Conservation (phyloP, 2,329 filamentous ascomycete genomes). For the Colletotrichum liaoningense region DNA sequence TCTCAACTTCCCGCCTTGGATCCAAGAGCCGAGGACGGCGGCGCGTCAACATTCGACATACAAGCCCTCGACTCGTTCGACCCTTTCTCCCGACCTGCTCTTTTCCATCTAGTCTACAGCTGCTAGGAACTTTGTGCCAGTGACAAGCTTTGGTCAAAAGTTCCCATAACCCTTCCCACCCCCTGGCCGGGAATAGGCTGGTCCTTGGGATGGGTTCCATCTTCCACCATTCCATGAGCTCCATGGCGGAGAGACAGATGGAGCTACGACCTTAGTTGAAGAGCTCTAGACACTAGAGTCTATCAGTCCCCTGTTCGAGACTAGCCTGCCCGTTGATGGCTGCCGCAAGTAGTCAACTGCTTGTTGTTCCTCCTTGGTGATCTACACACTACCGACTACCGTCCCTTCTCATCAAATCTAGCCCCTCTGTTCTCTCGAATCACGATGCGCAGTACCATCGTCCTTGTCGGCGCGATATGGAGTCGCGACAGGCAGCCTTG, state of each 20-base stretch:
- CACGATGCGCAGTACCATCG: constrained; percentile 3
- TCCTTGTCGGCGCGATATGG: background rate
- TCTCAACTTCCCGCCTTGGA: constrained; percentile 14
- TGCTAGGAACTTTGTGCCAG: background rate
- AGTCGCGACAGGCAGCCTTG: constrained; percentile 18
- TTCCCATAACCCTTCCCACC: background rate
- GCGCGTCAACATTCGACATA: background rate
- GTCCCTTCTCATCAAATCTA: constrained; percentile 5
- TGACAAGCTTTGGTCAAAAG: constrained; percentile 24
- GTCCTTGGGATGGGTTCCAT: background rate
- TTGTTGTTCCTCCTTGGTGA: background rate
- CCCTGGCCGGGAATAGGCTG: constrained; percentile 6
- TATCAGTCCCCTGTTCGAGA: background rate
- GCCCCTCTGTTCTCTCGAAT: constrained; percentile 7
- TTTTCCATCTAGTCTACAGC: constrained; percentile 27
- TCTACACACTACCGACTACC: background rate
- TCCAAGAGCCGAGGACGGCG: background rate
- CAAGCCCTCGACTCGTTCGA: background rate
- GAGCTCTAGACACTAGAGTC: background rate
- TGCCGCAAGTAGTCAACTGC: background rate
- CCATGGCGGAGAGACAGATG: background rate
- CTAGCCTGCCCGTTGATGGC: constrained; percentile 2
- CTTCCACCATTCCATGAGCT: background rate
- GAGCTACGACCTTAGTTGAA: background rate
- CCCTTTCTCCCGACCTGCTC: constrained; percentile 22